A percentile compares a stretch with the other conserved stretches of the same genome.
These are phyloP conservation scores for Fraxinus dipetala DNA, from an alignment of 305 asterid species.

Conservation along the genomic window DNA sequence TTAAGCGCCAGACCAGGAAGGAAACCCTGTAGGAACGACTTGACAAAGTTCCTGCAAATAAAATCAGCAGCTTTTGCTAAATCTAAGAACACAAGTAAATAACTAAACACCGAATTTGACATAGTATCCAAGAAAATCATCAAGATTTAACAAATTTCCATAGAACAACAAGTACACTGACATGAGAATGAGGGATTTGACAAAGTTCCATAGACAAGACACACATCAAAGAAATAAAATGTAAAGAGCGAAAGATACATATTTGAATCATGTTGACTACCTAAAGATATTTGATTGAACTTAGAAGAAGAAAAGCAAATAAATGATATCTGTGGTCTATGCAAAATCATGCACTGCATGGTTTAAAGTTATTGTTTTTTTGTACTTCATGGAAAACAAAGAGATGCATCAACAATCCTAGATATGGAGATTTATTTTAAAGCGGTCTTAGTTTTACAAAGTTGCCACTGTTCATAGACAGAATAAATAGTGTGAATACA, in stretches of 20 bases:
- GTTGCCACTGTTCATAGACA: background rate
- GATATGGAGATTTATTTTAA: background rate
- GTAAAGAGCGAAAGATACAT: background rate
- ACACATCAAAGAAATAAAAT: background rate
- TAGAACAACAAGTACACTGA: background rate
- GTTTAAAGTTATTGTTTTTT: background rate
- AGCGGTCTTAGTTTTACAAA: background rate
- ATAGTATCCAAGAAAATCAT: background rate
- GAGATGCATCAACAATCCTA: background rate
- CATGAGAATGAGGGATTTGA: background rate
- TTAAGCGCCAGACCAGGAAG: constrained; percentile 93
- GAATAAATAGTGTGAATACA: background rate
- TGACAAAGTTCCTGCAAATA: constrained; percentile 70
- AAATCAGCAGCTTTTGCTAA: background rate
- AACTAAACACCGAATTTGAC: background rate
- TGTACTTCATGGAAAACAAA: background rate
- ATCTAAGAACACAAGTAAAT: background rate
- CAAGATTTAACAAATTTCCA: background rate
- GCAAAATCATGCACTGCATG: background rate
- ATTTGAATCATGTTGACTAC: background rate
- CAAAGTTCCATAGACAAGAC: background rate
- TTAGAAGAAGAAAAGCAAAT: background rate
- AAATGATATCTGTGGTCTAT: background rate
- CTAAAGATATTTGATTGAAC: background rate
- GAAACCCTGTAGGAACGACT: constrained; percentile 93